Evolutionary conservation across 2,329 filamentous ascomycete species (phyloP), one percentile per base, ranked within the genome.

Genomic region (Aspergillus oerlinghausenensis): DNA sequence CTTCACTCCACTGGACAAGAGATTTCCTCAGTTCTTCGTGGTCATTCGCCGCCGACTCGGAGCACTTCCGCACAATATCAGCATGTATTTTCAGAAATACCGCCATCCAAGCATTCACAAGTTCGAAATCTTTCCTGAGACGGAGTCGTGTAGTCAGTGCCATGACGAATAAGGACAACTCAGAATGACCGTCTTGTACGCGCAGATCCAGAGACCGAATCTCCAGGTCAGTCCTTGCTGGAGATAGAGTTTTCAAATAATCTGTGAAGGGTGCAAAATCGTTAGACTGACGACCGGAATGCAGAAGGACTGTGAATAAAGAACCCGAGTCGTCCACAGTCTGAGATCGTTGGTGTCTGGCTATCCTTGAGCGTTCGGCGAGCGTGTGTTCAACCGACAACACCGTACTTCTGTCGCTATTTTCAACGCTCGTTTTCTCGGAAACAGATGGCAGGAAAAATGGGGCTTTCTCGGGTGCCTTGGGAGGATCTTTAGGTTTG

Each of bases 71-170:
- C 14, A 89, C 76, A 17, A 81, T 75, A 59, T 88, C 86, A 6
- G 81, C 82, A 73, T 97, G 93, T 43, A 96, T 77, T 50, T 87
- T 84, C 57, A 99, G 72, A 68, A 97, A 96, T 1, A 97, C 93
- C 1, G 88, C 87, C 92, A 99, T 97, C 93, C 94, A 99, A 0
- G 92, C 91, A 74, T 97, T 92, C 17, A 91, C 89, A 42, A 99
- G 81, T 75, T 99, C 94, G 73, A 96, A 99, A 73, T 97, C 94
- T 50, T 84, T 84, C 61, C 87, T 85, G 51, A 84, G 79, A 47
- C 79, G 75, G 52, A 97, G 77, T 11, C 88, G 82, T 54, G 78
- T 80, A 0, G 90, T 95, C 55, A 99, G 75, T 1, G 92, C 92
- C n/a, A 79, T 74, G 52, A 97, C 86, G 69, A 99, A 99, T 53